Conservation (phyloP, 805 yeast genomes). For the Cyberlindnera nakhonratchasimensis region DNA sequence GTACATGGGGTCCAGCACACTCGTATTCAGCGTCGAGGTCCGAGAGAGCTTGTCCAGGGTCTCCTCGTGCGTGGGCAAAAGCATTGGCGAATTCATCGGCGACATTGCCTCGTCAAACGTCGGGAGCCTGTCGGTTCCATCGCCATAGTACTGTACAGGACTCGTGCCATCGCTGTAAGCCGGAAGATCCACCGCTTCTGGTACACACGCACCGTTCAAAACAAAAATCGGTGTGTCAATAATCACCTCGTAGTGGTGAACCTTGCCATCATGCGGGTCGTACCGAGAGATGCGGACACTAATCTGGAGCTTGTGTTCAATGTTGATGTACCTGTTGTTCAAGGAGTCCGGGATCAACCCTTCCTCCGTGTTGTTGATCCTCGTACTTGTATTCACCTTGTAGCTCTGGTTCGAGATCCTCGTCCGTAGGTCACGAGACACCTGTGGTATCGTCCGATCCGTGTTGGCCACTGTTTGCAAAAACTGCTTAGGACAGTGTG, state of each 20-base stretch:
- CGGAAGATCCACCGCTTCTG: slow-evolving; percentile 38
- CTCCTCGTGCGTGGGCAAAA: slow-evolving; percentile 19
- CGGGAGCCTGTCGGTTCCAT: slow-evolving; percentile 40
- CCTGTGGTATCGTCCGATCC: slow-evolving; percentile 12
- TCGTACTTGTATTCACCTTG: slow-evolving; percentile 12
- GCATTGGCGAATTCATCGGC: slow-evolving; percentile 33
- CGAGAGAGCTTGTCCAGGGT: slow-evolving; percentile 21
- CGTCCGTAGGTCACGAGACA: slow-evolving; percentile 10
- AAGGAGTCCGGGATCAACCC: slow-evolving; percentile 48
- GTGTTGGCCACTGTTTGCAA: slow-evolving; percentile 9
- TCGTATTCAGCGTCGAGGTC: slow-evolving; percentile 19
- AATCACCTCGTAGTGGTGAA: slow-evolving; percentile 77
- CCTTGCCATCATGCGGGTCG: slow-evolving; percentile 43
- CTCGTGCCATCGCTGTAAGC: slow-evolving; percentile 25
- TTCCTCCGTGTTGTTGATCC: slow-evolving; percentile 16
- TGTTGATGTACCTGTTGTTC: slow-evolving; percentile 57
- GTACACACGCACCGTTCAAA: slow-evolving; percentile 41
- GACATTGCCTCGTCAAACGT: slow-evolving; percentile 65
- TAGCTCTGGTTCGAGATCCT: slow-evolving; percentile 13
- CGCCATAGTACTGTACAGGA: slow-evolving; percentile 6
- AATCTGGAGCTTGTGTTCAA: slow-evolving; percentile 67
- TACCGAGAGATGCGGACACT: slow-evolving; percentile 65
- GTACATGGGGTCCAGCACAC: slow-evolving; percentile 3
- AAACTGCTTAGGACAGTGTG: slow-evolving; percentile 9
- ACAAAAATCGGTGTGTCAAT: slow-evolving; percentile 71